phyloP scores from a whole-genome alignment of 768 basidiomycete species.

The Cystobasidiopsis lactophilus region DNA sequence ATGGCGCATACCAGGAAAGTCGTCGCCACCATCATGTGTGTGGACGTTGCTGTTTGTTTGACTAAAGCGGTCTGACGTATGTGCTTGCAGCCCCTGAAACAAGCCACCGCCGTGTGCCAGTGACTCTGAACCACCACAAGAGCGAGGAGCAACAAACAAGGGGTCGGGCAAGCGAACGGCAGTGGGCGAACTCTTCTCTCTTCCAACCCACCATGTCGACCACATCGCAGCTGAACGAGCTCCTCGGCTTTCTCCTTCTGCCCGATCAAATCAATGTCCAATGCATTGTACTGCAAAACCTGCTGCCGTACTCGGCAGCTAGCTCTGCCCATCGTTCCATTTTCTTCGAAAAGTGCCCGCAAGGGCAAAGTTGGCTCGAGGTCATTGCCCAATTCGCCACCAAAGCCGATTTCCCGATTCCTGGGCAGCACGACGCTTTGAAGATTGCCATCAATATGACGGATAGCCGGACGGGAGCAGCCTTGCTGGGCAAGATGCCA shows the following conservation, averaged over 20 bases:
- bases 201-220: no score
- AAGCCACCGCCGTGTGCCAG: no score
- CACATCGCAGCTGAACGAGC: neutral
- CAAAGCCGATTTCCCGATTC: neutral
- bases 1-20: neutral
- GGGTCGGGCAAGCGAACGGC: no score
- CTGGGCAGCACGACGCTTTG: conserved; percentile 5
- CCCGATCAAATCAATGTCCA: neutral
- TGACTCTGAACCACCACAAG: no score
- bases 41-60: neutral
- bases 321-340: neutral
- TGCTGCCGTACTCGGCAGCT: neutral
- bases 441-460: conserved; percentile 8
- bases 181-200: no score
- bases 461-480: neutral
- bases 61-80: no score
- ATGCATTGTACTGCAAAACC: neutral
- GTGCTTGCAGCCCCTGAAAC: no score
- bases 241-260: neutral
- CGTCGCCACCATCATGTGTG: neutral
- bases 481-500: neutral
- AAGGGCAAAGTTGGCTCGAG: neutral
- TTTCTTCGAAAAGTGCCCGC: neutral
- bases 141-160: no score
- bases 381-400: neutral